Base-by-base conservation (phyloP, 176 grass and related monocot species). In the Cenchrus purpureus region DNA sequence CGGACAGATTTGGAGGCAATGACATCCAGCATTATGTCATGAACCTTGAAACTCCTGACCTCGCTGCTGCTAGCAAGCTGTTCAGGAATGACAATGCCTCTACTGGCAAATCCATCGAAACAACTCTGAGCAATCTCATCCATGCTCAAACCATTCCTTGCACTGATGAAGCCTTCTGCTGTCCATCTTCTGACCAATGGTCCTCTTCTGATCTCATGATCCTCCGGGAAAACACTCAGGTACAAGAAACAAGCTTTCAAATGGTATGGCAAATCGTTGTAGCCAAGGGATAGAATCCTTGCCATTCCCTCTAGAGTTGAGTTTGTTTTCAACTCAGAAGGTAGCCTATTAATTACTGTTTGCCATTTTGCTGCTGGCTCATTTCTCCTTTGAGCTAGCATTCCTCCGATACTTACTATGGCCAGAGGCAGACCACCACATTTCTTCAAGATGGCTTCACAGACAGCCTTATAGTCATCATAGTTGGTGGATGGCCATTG, bases 241-340 rank as follows among this genome's bases (percentile, higher is more conserved):
- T 90, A 90, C 1, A 86, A 25, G 44, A 86, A 81, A 20, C 88
- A 90, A 11, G 88, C 28, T 52, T 90, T 90, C 34, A 90, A 10
- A 75, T 90, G 44, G 50, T 86, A 77, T 6, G 88, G 88, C 40
- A 90, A 67, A 45, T 90, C 83, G 25, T 82, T 80, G 7, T 90
- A 90, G 42, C 69, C 76, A n/a, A 76, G 31, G 20, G 22, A 40
- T 7, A 78, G 80, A 52, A 77, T 63, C 46, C 43, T 28, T 11
- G 51, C 65, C 19, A 89, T 77, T 8, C 60, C 64, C 8, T 68
- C 56, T 19, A 76, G 2, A 1, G 1, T 10, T 12, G 8, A 1
- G 34, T n/a, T 12, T 11, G 14, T 76, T n/a, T 40, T 0, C 29
- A 76, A 15, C 4, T 55, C 73, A n/a, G 29, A 76, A 66, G 12